Conservation (phyloP, 768 basidiomycete genomes). For the Tylopilus plumbeoviolaceoides region DNA sequence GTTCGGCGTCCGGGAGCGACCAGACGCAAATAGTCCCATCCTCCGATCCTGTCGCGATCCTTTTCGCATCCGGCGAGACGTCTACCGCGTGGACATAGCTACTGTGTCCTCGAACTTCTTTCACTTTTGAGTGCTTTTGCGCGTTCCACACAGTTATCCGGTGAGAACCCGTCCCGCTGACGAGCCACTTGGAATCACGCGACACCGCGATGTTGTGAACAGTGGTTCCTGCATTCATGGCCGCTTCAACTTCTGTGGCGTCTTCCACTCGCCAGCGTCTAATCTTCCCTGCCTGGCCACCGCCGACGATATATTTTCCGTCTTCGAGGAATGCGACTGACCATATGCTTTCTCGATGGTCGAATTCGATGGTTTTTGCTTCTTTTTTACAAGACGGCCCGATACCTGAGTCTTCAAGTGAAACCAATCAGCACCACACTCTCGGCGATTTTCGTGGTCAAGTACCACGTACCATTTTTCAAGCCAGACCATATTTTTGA, state of each 20-base stretch:
- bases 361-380: not conserved
- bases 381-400: not conserved
- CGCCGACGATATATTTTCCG: not conserved
- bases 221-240: not conserved
- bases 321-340: not conserved
- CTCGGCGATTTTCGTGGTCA: not conserved
- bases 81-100: not conserved
- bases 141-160: not conserved
- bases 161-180: not conserved
- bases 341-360: not conserved
- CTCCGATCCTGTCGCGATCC: not conserved
- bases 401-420: not conserved
- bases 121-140: not conserved
- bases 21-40: not conserved
- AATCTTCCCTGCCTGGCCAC: not conserved
- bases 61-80: not conserved
- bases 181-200: constrained; percentile 3
- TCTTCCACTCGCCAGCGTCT: constrained; percentile 6
- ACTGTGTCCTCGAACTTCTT: not conserved
- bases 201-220: not conserved
- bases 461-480: not conserved
- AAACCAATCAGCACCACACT: not conserved
- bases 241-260: not conserved
- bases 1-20: not conserved
- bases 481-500: not conserved